These are phyloP conservation scores for Ananas comosus DNA, from an alignment of 176 grass and related monocot species.

Conservation along the genomic window DNA sequence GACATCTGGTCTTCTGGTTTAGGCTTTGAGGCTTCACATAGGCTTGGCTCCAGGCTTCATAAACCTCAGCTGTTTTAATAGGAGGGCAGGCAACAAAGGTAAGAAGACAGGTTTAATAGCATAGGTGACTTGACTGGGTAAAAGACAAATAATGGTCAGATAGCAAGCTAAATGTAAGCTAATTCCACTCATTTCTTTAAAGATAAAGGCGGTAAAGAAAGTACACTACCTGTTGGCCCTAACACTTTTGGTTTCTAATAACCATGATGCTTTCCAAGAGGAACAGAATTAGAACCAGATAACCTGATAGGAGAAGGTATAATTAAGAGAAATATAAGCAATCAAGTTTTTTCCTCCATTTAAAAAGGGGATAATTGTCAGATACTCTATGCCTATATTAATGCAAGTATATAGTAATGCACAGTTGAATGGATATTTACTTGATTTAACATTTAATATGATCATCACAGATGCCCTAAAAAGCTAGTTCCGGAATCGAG, in stretches of 20 bases:
- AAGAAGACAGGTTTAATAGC: conserved; percentile 47
- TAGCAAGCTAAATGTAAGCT: not conserved
- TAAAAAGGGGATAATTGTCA: not conserved
- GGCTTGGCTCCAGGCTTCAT: conserved; percentile 60
- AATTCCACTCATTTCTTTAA: conserved; percentile 24
- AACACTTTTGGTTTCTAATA: conserved; percentile 37
- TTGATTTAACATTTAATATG: too few species aligned
- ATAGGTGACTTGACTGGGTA: conserved; percentile 46
- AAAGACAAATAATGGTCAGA: conserved; percentile 30
- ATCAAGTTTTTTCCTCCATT: conserved; percentile 4
- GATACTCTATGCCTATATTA: not conserved
- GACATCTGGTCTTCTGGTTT: conserved; percentile 62
- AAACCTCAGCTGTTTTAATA: conserved; percentile 51
- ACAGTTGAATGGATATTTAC: not conserved
- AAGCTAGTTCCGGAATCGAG: too few species aligned
- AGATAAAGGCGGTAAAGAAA: conserved; percentile 22
- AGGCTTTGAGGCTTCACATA: conserved; percentile 48
- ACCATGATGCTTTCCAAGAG: conserved; percentile 57
- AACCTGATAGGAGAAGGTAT: conserved; percentile 31
- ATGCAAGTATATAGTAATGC: not conserved
- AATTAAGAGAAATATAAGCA: conserved; percentile 15
- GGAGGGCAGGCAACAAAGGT: conserved; percentile 34
- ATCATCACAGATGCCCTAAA: too few species aligned
- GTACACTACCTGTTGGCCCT: conserved; percentile 38
- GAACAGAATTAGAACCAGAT: conserved; percentile 39